Evolutionary conservation across 2,329 filamentous ascomycete genomes (phyloP).

Genomic region (Claviceps spartinae): DNA sequence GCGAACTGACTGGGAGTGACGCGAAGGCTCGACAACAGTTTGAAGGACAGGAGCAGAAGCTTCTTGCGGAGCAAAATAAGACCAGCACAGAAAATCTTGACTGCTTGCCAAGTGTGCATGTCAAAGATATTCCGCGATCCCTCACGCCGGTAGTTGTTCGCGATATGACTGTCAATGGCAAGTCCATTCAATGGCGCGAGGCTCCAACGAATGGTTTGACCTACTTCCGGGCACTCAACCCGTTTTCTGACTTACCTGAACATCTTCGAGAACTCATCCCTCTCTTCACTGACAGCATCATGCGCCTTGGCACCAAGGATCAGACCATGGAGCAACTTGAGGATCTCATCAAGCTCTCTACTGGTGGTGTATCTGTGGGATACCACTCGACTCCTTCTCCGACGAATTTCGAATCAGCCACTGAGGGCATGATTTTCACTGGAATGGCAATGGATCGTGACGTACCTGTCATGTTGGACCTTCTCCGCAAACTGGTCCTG

Average conservation of each 20-base stretch:
- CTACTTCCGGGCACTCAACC: slow-evolving; percentile 84
- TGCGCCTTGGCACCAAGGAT: slow-evolving; percentile 79
- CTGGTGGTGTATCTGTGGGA: slow-evolving; percentile 74
- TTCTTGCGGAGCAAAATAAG: slow-evolving; percentile 72
- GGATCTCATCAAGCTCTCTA: slow-evolving; percentile 91
- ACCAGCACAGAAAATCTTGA: slow-evolving; percentile 74
- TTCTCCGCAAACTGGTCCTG: slow-evolving; percentile 64
- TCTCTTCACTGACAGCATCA: slow-evolving; percentile 80
- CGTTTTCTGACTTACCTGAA: slow-evolving; percentile 64
- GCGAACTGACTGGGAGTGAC: slow-evolving; percentile 54
- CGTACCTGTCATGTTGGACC: slow-evolving; percentile 78
- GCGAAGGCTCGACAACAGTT: slow-evolving; percentile 59
- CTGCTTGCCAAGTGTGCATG: slow-evolving; percentile 75
- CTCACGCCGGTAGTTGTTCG: slow-evolving; percentile 48
- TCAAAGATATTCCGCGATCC: slow-evolving; percentile 73
- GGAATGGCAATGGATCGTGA: slow-evolving; percentile 86
- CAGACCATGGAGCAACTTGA: slow-evolving; percentile 91
- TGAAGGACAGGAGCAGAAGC: slow-evolving; percentile 62
- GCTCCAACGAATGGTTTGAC: slow-evolving; percentile 91
- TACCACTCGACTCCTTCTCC: slow-evolving; percentile 76
- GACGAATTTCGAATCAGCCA: slow-evolving; percentile 52
- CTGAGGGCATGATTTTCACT: slow-evolving; percentile 71
- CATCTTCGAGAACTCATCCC: slow-evolving; percentile 77
- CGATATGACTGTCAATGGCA: slow-evolving; percentile 51
- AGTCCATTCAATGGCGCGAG: slow-evolving; percentile 77